Percentiles rank a stretch among this genome's conserved stretches.
Evolutionary conservation across 345 rosid species (phyloP).

Genomic region (Crucihimalaya himalaica): DNA sequence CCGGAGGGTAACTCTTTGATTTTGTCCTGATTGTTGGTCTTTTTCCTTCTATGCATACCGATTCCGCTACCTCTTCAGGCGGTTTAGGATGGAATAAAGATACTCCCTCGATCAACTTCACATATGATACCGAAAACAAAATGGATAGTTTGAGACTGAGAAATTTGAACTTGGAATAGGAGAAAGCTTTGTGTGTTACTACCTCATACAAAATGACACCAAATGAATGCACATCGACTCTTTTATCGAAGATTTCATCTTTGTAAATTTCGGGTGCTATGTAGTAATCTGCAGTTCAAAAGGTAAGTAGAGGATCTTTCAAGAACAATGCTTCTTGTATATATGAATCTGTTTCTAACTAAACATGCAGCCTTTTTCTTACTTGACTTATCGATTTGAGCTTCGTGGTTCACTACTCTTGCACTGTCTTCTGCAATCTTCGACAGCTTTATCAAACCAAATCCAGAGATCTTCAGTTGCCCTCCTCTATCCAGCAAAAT

Average conservation of each 20-base stretch:
- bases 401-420: conserved; percentile 49
- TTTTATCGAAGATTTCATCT: conserved; percentile 64
- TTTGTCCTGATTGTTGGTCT: conserved; percentile 75
- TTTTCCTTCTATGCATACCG: conserved; percentile 67
- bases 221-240: conserved; percentile 80
- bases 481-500: conserved; percentile 96
- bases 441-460: conserved; percentile 68
- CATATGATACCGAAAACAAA: conserved; percentile 9
- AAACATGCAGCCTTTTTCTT: conserved; percentile 39
- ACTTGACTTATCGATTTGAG: conserved; percentile 59
- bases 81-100: conserved; percentile 74
- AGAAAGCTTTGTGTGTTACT: conserved; percentile 22
- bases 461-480: conserved; percentile 81
- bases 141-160: background rate
- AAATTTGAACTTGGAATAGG: background rate
- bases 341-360: background rate
- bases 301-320: conserved; percentile 1
- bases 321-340: conserved; percentile 16
- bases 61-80: conserved; percentile 61
- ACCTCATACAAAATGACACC: conserved; percentile 92
- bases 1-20: conserved; percentile 47
- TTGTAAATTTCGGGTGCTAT: conserved; percentile 82
- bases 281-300: conserved; percentile 58
- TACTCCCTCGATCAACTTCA: conserved; percentile 86
- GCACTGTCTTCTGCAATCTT: conserved; percentile 62